Conservation (phyloP, 805 yeast species). For the Sugiyamaella marilandica region DNA sequence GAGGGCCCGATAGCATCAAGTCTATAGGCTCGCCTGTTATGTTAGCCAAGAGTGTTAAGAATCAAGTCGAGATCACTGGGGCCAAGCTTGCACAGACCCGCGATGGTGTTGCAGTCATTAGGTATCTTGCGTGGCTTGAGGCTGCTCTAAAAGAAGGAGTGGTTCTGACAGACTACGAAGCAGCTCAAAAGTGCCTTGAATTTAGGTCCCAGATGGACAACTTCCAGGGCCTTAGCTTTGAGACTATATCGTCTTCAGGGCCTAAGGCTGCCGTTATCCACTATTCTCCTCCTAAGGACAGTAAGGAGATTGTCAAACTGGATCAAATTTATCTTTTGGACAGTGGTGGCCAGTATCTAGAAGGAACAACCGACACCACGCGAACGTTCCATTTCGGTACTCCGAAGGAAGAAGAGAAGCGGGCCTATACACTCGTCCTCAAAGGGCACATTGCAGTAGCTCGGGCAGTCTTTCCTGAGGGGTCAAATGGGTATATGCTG, state of each 20-base stretch:
- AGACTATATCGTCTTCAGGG: conserved; percentile 71
- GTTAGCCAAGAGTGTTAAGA: conserved; percentile 70
- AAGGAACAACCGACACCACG: conserved; percentile 96
- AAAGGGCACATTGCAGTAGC: conserved; percentile 91
- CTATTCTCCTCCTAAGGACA: conserved; percentile 57
- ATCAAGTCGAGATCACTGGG: conserved; percentile 63
- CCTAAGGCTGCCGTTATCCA: conserved; percentile 75
- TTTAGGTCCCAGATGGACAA: conserved; percentile 36
- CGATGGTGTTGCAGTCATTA: conserved; percentile 73
- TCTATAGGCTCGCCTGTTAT: conserved; percentile 57
- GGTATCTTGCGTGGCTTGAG: conserved; percentile 82
- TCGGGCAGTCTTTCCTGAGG: conserved; percentile 68
- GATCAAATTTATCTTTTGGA: conserved; percentile 71
- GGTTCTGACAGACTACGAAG: conserved; percentile 54
- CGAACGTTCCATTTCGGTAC: conserved; percentile 69
- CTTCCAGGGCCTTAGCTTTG: conserved; percentile 59
- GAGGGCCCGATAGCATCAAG: conserved; percentile 36
- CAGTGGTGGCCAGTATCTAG: conserved; percentile 86
- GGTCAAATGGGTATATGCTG: conserved; percentile 67
- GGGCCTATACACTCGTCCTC: conserved; percentile 76
- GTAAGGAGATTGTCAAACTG: conserved; percentile 58
- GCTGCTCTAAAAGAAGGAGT: conserved; percentile 41
- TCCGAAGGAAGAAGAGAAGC: conserved; percentile 54
- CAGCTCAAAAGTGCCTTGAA: conserved; percentile 48
- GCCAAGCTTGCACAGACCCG: conserved; percentile 71